A percentile compares a stretch with the other conserved stretches of the same genome.
Evolutionary conservation across 164 flowering plant genomes (phyloP).

Genomic region (Santalum album): DNA sequence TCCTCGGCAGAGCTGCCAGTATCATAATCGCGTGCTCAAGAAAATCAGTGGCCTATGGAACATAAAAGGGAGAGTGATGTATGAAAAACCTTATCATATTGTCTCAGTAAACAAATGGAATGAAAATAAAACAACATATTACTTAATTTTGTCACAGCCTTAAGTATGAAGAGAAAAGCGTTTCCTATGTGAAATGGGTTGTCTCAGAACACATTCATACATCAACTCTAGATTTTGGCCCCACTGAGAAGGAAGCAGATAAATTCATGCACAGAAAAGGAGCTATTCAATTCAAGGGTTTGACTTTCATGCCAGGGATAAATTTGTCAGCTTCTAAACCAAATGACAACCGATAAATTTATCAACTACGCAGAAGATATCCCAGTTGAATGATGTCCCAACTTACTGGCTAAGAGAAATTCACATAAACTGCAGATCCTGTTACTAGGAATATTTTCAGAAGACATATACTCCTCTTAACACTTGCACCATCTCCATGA

Average conservation of each 20-base stretch:
- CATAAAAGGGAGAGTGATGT: neutral
- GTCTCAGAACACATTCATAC: conserved; percentile 73
- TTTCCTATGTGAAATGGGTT: conserved; percentile 84
- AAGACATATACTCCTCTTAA: too few species aligned
- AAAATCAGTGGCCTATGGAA: conserved; percentile 75
- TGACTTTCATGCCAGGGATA: too few species aligned
- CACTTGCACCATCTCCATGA: too few species aligned
- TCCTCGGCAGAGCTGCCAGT: conserved; percentile 80
- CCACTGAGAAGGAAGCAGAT: conserved; percentile 53
- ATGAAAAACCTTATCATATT: neutral
- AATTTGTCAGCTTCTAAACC: too few species aligned
- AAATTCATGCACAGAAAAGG: neutral
- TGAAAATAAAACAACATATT: neutral
- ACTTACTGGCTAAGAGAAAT: too few species aligned
- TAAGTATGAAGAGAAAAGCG: conserved; percentile 86
- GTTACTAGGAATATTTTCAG: too few species aligned
- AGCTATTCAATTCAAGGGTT: neutral
- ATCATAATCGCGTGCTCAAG: conserved; percentile 93
- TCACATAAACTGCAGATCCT: too few species aligned
- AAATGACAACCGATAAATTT: too few species aligned
- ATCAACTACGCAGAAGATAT: too few species aligned
- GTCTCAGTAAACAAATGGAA: too few species aligned
- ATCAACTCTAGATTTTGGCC: conserved; percentile 66
- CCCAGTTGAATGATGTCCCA: too few species aligned
- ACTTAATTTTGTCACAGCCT: conserved; percentile 90